Evolutionary conservation across 1,284 basidiomycete species (phyloP).

Genomic region (Phellopilus nigrolimitatus): DNA sequence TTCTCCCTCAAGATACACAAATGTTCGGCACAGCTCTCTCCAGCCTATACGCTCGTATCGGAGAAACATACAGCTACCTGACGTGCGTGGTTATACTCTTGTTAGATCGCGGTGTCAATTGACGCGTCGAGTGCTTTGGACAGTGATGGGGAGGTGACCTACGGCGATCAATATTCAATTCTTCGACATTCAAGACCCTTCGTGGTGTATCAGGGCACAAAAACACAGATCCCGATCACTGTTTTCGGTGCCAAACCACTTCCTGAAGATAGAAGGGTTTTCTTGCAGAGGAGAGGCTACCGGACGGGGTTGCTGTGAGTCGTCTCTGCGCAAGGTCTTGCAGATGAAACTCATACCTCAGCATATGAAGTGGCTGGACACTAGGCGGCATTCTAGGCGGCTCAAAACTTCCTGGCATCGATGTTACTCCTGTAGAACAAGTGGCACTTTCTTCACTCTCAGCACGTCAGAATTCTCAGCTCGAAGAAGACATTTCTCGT

Average conservation of each 20-base stretch:
- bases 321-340: no score
- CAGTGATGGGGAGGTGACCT: constrained; percentile 2
- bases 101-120: no score
- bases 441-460: background rate
- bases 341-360: no score
- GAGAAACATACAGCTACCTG: background rate
- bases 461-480: background rate
- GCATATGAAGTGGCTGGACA: constrained; percentile 24
- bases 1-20: no score
- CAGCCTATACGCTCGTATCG: background rate
- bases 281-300: constrained; percentile 6
- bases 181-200: constrained; percentile 7
- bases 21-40: no score
- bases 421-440: constrained; percentile 26
- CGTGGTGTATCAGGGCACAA: constrained; percentile 6
- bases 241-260: background rate
- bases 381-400: constrained; percentile 28
- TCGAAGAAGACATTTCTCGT: background rate
- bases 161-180: background rate
- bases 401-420: constrained; percentile 26
- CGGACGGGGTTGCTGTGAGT: constrained; percentile 4
- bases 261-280: constrained; percentile 1
- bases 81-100: background rate
- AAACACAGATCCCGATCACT: constrained; percentile 4
- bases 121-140: background rate